Evolutionary conservation across 1,284 basidiomycete genomes (phyloP), one percentile per base, ranked within the genome.

Genomic region (Meira miltonrushii): DNA sequence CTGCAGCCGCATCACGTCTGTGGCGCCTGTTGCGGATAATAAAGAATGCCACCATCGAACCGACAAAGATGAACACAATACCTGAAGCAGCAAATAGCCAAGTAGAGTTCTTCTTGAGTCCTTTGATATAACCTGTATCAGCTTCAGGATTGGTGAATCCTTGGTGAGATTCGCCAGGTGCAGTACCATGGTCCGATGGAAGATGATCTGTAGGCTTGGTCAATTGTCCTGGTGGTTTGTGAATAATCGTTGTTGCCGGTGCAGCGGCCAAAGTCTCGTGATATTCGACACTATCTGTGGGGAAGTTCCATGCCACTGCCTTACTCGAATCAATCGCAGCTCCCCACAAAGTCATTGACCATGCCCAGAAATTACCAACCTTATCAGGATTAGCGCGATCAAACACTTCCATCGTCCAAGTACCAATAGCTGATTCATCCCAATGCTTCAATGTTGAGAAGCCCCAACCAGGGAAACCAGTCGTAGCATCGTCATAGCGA

Each of bases 361-460:
- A 99, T 13, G 89, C 89, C 47, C 90, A 82, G 81, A 99, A 92
- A 11, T 83, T 84, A 51, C 95, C 95, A 37, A 72, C 68, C 58
- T 62, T 60, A 6, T 81, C 80, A 37, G 85, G 80, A 58, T 81
- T 83, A 55, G 83, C 82, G 66, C 87, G 86, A 74, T 97, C 93
- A 39, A 85, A 86, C 21, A 70, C 68, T 40, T 81, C 85, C 59
- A 98, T 84, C 1, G 85, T 90, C 95, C 95, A 99, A 7, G 86
- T 84, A 13, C 95, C 95, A n/a, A 92, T 79, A 0, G 93, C 89
- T 72, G 89, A 83, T 80, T 99, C 95, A 51, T 88, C 92, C 95
- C 95, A 99, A 78, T 99, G 95, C 80, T 98, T 98, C 58, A 98
- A 85, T 23, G 87, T 86, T 93, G 97, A 98, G 78, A 99, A 99